Percentiles rank a stretch among this genome's conserved stretches.
Conservation (phyloP, 192 early-diverging fungal genomes). For the Funneliformis geosporum region DNA sequence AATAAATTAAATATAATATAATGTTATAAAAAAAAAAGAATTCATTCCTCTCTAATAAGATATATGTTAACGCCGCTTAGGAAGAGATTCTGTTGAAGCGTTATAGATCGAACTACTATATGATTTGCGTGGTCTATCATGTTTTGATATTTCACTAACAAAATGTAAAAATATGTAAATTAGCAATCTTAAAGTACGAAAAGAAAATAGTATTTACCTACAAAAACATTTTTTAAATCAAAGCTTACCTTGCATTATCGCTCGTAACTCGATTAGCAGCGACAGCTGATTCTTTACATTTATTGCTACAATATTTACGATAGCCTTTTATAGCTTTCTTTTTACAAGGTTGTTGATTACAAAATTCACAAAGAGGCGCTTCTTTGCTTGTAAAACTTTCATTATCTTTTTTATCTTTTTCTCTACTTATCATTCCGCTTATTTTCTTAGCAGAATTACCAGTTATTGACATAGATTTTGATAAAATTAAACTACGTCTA, state of each 20-base stretch:
- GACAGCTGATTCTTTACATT: neutral
- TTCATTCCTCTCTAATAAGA: too few species aligned
- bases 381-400: neutral
- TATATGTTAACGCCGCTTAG: neutral
- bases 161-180: neutral
- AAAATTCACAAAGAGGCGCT: neutral
- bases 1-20: too few species aligned
- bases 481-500: neutral
- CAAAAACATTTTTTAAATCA: neutral
- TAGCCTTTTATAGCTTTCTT: neutral
- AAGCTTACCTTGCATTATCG: neutral
- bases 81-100: neutral
- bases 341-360: neutral
- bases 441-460: neutral
- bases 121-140: neutral
- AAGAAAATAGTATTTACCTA: neutral
- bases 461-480: neutral
- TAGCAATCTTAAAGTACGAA: neutral
- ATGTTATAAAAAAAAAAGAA: too few species aligned
- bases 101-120: neutral
- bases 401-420: neutral
- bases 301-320: neutral
- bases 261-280: neutral
- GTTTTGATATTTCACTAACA: neutral
- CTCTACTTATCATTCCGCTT: neutral